Evolutionary conservation across 2,329 filamentous ascomycete genomes (phyloP), one percentile per base, ranked within the genome.

Genomic region (Aspergillus aculeatus): DNA sequence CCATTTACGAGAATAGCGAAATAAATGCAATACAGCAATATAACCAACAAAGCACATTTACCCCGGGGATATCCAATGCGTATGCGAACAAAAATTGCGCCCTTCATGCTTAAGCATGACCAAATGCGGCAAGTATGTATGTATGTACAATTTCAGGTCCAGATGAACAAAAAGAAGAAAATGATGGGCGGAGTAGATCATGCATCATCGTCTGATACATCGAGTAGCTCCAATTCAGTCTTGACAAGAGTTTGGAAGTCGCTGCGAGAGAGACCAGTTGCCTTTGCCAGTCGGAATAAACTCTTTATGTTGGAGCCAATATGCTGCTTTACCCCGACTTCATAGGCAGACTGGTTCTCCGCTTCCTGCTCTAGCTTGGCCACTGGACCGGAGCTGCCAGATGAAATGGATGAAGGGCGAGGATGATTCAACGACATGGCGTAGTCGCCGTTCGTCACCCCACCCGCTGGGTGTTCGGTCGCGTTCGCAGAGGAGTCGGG

Each of bases 221-320:
- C 78, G 64, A 88, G 69, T 23, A 84, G 77, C 53, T 87, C 83
- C 66, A 88, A 68, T 68, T 89, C 86, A 49, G 79, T 81, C 69
- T 78, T 77, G n/a, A 88, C 81, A 51, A 87, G 75, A 26, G 80
- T 74, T 69, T 85, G 81, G 71, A 89, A 89, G 59, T 88, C 86
- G 23, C 77, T 75, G 41, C 82, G 75, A 19, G 82, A 79, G 64
- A 89, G 85, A 1, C 86, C 86, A 3, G 82, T 82, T 26, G 80
- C 80, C 66, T 79, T 82, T 1, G 85, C 85, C 56, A 89, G 71
- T 3, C 85, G 80, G 72, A 84, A 88, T 68, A 89, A 71, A 68
- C 84, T 86, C 76, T 88, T 88, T 66, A 89, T 79, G 64, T 84
- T 85, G 1, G 83, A 84, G 62, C 83, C 81, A 58, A 89, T 86